A percentile compares a stretch with the other conserved stretches of the same genome.
Evolutionary conservation across 192 early-diverging fungal species (phyloP).

Genomic region (Martensiomyces pterosporus): DNA sequence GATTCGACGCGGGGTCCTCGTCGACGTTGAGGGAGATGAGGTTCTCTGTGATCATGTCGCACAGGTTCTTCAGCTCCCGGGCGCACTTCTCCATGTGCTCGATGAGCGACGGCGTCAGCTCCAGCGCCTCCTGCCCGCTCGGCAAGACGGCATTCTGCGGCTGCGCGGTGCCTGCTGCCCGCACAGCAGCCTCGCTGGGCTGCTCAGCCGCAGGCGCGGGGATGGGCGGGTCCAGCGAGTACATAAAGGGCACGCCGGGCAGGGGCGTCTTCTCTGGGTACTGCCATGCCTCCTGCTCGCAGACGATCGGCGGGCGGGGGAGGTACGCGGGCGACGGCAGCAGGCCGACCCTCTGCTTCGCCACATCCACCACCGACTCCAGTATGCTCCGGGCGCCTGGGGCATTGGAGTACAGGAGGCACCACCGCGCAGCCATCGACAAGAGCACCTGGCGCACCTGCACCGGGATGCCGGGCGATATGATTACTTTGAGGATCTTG

Average conservation of each 20-base stretch:
- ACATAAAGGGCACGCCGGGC: neutral
- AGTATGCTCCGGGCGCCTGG: constrained; percentile 1
- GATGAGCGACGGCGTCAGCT: constrained; percentile 4
- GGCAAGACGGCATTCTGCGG: too few relatives aligned
- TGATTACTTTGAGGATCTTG: constrained; percentile 4
- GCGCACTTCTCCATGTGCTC: constrained; percentile 9
- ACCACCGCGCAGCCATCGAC: constrained; percentile 22
- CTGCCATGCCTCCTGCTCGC: constrained; percentile 10
- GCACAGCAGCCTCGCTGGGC: neutral
- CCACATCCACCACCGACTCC: constrained; percentile 20
- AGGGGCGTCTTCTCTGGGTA: constrained; percentile 7
- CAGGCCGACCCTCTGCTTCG: constrained; percentile 5
- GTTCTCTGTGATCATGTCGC: constrained; percentile 29
- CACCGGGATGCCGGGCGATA: constrained; percentile 3
- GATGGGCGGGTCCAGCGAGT: neutral
- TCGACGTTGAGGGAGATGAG: constrained; percentile 13
- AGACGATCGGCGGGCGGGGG: constrained; percentile 5
- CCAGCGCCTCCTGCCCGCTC: neutral
- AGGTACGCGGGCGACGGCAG: constrained; percentile 9
- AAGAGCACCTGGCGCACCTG: constrained; percentile 20
- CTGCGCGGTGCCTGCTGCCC: neutral
- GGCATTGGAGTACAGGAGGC: neutral
- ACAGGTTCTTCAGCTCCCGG: constrained; percentile 15
- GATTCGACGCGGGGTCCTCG: constrained; percentile 17
- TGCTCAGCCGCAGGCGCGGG: neutral